phyloP scores from a whole-genome alignment of 768 basidiomycete species.

The Rhodotorula sphaerocarpa region DNA sequence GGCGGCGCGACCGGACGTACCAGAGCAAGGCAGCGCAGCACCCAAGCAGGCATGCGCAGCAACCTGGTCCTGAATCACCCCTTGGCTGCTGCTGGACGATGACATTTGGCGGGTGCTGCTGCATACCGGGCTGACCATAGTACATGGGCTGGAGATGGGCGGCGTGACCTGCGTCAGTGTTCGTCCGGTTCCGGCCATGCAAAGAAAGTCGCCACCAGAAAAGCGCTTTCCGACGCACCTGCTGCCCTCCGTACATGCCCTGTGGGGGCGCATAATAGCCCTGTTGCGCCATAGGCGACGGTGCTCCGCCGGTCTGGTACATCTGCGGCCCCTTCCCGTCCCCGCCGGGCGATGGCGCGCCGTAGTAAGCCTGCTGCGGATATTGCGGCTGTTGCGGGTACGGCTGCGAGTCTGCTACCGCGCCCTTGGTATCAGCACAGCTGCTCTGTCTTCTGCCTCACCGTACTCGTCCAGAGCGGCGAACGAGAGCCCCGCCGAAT shows the following conservation, averaged over 20 bases:
- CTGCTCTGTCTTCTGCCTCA: too few species aligned
- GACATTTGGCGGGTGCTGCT: neutral
- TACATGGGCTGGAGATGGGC: neutral
- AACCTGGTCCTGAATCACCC: neutral
- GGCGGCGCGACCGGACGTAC: neutral
- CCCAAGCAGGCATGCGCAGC: neutral
- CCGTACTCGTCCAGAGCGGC: too few species aligned
- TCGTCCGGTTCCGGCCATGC: too few species aligned
- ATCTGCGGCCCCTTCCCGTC: slow-evolving; percentile 21
- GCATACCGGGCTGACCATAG: too few species aligned
- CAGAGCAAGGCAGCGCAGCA: neutral
- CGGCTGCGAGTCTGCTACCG: too few species aligned
- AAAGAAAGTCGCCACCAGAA: too few species aligned
- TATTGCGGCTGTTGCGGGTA: slow-evolving; percentile 27
- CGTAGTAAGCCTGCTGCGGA: slow-evolving; percentile 17
- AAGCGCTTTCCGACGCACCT: too few species aligned
- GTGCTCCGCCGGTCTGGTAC: slow-evolving; percentile 1
- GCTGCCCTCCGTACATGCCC: neutral
- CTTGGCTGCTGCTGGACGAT: slow-evolving; percentile 2
- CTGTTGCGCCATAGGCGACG: neutral
- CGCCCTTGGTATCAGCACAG: neutral
- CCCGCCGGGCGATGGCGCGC: neutral
- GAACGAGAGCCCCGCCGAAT: too few species aligned
- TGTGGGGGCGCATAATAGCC: neutral
- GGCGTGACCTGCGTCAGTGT: too few species aligned